Evolutionary conservation across 495 filamentous ascomycete genomes (phyloP), one percentile per base, ranked within the genome.

Genomic region (Diplogelasinospora grovesii): DNA sequence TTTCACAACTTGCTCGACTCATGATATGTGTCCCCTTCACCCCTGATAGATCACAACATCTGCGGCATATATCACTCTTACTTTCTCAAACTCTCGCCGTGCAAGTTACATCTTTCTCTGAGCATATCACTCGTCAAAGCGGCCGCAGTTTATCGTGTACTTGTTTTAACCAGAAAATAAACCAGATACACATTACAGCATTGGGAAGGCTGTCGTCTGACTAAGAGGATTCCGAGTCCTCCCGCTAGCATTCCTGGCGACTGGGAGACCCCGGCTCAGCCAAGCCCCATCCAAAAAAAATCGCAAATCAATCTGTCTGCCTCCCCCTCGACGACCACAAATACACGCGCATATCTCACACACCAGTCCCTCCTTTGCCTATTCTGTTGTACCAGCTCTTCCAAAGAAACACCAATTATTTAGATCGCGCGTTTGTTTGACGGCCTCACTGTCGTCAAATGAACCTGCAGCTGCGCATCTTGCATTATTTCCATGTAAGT

Each of bases 371-470:
- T 49, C 45, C 41, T 49, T 46, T 44, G 25, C 45, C 25, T 24
- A 28, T 35, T 44, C 44, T 15, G 43, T 42, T 30, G 37, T 24
- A 37, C 33, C 20, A 30, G 30, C 40, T 14, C 46, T 45, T 25
- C 35, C 45, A 14, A 31, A 46, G 52, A 36, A 32, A 50, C 41
- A 48, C 23, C 46, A 46, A 50, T 41, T 45, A 47, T 43, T 21
- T 32, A 40, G 51, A 43, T 56, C 50, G 75, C 75, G 75, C 73
- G 74, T 82, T 80, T 69, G 62, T 73, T 78, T 79, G 75, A 68
- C 74, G 73, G 70, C 75, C 70, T 52, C 24, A 42, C 40, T 59
- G 74, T 73, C 75, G 74, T 78, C 75, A 78, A 79, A 77, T 79
- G 78, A 82, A 80, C 75, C 76, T 82, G 74, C 78, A 75, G 59